phyloP scores from a whole-genome alignment of 768 basidiomycete genomes.

The Daedaleopsis sinensis region DNA sequence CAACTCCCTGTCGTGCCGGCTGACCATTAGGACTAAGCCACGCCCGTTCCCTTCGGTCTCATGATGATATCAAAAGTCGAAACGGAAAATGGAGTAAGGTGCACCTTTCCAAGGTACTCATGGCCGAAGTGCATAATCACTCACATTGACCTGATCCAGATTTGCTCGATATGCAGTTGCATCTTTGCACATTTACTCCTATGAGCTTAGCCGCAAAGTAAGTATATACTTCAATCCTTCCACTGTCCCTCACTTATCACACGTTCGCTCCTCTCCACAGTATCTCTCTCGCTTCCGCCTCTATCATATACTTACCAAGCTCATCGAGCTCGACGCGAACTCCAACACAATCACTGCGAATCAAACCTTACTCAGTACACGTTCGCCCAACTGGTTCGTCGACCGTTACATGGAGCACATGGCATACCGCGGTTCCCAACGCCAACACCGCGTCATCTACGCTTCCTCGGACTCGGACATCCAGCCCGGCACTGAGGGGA shows the following conservation, averaged over 20 bases:
- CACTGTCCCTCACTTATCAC: too few relatives aligned
- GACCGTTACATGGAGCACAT: constrained; percentile 40
- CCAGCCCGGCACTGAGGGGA: constrained; percentile 34
- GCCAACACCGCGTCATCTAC: constrained; percentile 41
- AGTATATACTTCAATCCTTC: background rate
- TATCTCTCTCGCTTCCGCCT: constrained; percentile 58
- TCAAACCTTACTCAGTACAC: constrained; percentile 35
- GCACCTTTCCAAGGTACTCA: background rate
- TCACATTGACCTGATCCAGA: constrained; percentile 28
- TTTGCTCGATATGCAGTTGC: constrained; percentile 47
- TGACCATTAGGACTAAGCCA: constrained; percentile 25
- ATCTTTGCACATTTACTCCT: constrained; percentile 49
- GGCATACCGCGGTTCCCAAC: constrained; percentile 28
- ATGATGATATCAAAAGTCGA: background rate
- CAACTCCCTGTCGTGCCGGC: background rate
- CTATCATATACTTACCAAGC: constrained; percentile 47
- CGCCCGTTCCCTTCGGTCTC: constrained; percentile 32
- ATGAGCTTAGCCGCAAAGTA: constrained; percentile 41
- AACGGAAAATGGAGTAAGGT: background rate
- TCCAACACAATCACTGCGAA: constrained; percentile 7
- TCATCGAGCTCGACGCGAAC: constrained; percentile 39
- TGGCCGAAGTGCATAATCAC: background rate
- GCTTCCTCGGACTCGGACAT: constrained; percentile 26
- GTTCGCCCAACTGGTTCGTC: constrained; percentile 56
- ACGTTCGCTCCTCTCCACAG: background rate